Evolutionary conservation across 2,329 filamentous ascomycete genomes (phyloP).

Genomic region (Aspergillus aculeatus): DNA sequence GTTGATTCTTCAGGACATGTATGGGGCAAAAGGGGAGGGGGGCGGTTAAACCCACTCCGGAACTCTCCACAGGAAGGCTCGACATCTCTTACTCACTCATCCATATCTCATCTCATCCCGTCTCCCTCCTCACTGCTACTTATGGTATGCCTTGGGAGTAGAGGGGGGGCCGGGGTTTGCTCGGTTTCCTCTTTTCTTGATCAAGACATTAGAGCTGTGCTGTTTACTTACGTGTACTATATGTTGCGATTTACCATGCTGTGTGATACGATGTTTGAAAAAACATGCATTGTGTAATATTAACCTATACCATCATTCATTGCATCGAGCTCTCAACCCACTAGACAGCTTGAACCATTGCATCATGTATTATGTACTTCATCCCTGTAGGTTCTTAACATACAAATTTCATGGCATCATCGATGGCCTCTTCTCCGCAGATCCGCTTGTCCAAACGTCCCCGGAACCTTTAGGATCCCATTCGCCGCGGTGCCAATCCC

Average conservation of each 20-base stretch:
- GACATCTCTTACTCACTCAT: no score
- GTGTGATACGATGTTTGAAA: neutral
- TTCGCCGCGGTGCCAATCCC: slow-evolving; percentile 27
- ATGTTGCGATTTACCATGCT: neutral
- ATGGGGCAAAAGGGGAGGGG: no score
- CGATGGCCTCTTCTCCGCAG: slow-evolving; percentile 36
- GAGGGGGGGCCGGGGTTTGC: neutral
- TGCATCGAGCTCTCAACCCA: no score
- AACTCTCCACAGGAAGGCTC: neutral
- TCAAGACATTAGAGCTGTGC: neutral
- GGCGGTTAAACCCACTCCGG: neutral
- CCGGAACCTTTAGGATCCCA: slow-evolving; percentile 34
- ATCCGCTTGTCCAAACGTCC: slow-evolving; percentile 33
- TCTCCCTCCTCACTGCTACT: neutral
- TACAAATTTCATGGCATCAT: slow-evolving; percentile 15
- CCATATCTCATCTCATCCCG: neutral
- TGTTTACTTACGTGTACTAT: neutral
- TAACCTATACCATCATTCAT: no score
- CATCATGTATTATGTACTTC: slow-evolving; percentile 8
- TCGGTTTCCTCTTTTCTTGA: neutral
- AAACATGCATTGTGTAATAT: neutral
- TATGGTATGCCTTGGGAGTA: neutral
- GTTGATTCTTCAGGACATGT: no score
- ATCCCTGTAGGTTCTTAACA: neutral
- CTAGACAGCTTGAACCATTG: neutral